Conservation (phyloP, 116 monocot genomes). For the Phalaenopsis hybrid region DNA sequence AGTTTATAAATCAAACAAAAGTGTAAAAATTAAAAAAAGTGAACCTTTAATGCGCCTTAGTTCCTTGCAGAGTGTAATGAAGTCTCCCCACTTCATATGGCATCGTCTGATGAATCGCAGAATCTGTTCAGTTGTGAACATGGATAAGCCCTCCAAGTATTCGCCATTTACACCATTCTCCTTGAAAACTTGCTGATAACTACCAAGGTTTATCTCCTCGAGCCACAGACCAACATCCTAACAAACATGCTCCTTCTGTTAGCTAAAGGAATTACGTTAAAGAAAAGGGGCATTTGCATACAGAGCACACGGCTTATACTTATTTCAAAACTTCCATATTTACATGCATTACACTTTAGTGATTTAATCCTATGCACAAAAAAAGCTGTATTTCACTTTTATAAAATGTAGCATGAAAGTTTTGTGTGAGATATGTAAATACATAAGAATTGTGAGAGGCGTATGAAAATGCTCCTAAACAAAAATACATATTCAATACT, state of each 20-base stretch:
- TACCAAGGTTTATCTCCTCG: slow-evolving; percentile 89
- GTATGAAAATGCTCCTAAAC: background rate
- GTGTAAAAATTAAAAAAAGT: background rate
- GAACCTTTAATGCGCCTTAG: slow-evolving; percentile 90
- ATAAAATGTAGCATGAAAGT: no score
- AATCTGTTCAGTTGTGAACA: slow-evolving; percentile 95
- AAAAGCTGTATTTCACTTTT: no score
- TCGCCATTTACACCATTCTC: slow-evolving; percentile 92
- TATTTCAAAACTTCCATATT: no score
- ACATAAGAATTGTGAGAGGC: no score
- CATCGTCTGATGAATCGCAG: slow-evolving; percentile 87
- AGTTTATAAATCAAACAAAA: background rate
- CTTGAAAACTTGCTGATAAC: slow-evolving; percentile 73
- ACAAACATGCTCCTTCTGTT: background rate
- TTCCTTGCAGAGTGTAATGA: slow-evolving; percentile 94
- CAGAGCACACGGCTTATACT: no score
- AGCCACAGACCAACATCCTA: slow-evolving; percentile 97
- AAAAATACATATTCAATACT: background rate
- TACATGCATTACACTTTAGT: no score
- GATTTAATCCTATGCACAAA: no score
- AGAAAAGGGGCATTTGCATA: background rate
- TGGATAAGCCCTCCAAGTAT: slow-evolving; percentile 83
- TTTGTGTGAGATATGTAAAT: no score
- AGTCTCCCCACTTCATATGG: slow-evolving; percentile 99
- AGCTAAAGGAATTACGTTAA: background rate